phyloP scores from a whole-genome alignment of 1,139 yeast genomes.

The Taiozyma sp. region DNA sequence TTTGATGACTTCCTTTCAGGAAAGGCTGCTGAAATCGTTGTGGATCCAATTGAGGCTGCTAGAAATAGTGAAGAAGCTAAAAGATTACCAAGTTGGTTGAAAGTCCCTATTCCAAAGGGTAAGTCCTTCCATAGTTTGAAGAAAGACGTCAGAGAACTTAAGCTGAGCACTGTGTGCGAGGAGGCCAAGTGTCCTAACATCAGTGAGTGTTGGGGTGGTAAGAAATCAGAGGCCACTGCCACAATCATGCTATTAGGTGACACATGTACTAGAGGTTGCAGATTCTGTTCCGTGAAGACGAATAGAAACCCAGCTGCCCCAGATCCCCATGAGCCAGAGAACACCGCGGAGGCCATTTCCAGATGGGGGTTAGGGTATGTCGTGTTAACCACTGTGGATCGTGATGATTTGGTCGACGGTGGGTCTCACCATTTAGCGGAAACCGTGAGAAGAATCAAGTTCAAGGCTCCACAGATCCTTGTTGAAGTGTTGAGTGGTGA shows the following conservation, averaged over 20 bases:
- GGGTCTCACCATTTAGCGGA: slow-evolving; percentile 89
- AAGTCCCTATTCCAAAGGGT: slow-evolving; percentile 94
- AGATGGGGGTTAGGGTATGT: slow-evolving; percentile 99
- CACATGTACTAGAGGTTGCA: slow-evolving; percentile 97
- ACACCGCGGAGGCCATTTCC: slow-evolving; percentile 94
- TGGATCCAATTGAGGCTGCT: slow-evolving; percentile 70
- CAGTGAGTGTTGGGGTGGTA: slow-evolving; percentile 99
- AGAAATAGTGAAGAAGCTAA: slow-evolving; percentile 35
- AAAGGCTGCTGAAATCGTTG: slow-evolving; percentile 57
- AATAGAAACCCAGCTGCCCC: slow-evolving; percentile 80
- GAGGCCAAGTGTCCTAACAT: slow-evolving; percentile 98
- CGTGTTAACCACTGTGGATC: slow-evolving; percentile 93
- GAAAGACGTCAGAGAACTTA: slow-evolving; percentile 81
- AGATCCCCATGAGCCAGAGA: slow-evolving; percentile 95
- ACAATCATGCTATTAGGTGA: slow-evolving; percentile 98
- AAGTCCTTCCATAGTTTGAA: slow-evolving; percentile 73
- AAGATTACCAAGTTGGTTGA: slow-evolving; percentile 82
- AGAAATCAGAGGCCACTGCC: slow-evolving; percentile 95
- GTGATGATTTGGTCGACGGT: slow-evolving; percentile 93
- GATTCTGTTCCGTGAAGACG: slow-evolving; percentile 96
- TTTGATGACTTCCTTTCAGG: slow-evolving; percentile 89
- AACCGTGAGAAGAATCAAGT: slow-evolving; percentile 79
- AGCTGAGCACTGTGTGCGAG: slow-evolving; percentile 93
- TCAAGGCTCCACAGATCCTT: slow-evolving; percentile 82
- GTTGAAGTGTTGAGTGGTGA: slow-evolving; percentile 96